Conservation (phyloP, 1,139 yeast genomes). For the Debaryomyces sp. region DNA sequence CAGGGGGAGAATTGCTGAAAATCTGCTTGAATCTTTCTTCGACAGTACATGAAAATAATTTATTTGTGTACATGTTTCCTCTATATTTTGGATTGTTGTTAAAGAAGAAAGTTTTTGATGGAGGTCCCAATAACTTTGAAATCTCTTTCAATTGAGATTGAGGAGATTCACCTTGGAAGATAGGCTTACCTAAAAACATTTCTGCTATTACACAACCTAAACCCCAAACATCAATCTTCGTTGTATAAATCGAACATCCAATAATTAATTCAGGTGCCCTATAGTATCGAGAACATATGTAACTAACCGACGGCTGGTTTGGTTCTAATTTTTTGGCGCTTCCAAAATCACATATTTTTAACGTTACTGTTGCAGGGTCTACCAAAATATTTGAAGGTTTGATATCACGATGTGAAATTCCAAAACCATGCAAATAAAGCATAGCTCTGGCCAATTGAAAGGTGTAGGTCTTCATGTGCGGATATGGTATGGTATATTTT, state of each 20-base stretch:
- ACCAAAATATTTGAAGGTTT: constrained; percentile 79
- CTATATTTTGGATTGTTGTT: constrained; percentile 73
- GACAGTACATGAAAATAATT: constrained; percentile 62
- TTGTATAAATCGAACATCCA: constrained; percentile 74
- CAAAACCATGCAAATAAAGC: constrained; percentile 78
- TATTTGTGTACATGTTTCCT: constrained; percentile 73
- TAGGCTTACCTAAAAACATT: constrained; percentile 79
- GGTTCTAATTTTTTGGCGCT: constrained; percentile 77
- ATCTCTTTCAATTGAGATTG: constrained; percentile 75
- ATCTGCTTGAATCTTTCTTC: constrained; percentile 68
- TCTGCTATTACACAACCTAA: constrained; percentile 85
- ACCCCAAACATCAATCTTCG: constrained; percentile 86
- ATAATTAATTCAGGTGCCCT: constrained; percentile 83
- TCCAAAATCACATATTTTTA: constrained; percentile 83
- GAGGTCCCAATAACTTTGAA: constrained; percentile 74
- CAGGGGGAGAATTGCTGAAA: constrained; percentile 68
- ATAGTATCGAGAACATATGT: constrained; percentile 78
- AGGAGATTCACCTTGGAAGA: constrained; percentile 80
- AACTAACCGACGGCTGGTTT: constrained; percentile 73
- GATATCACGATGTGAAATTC: constrained; percentile 80
- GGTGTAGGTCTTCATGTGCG: constrained; percentile 76
- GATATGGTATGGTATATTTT: constrained; percentile 66
- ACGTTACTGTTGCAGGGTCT: constrained; percentile 64
- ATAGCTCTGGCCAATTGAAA: constrained; percentile 81
- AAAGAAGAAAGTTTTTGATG: constrained; percentile 72